Percentiles rank a stretch among this genome's conserved stretches.
These are phyloP conservation scores for Peronospora destructor DNA, from an alignment of 352 stramenopile genomes.

Conservation along the genomic window DNA sequence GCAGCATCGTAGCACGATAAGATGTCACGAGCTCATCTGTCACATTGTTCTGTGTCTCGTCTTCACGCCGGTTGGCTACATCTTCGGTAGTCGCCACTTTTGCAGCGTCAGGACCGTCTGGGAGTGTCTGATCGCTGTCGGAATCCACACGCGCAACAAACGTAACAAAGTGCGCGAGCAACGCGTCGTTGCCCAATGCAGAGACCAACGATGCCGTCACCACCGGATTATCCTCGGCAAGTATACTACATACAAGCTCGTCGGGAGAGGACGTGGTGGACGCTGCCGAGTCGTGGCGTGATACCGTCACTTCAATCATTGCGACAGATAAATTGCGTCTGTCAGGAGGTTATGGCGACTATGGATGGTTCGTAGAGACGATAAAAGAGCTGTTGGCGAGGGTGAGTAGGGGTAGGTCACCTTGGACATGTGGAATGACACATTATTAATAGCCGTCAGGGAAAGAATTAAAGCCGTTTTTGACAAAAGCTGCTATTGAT, in stretches of 20 bases:
- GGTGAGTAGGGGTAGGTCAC: no score
- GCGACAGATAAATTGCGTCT: neutral
- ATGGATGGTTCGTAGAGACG: conserved; percentile 2
- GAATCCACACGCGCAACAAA: conserved; percentile 61
- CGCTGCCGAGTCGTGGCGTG: conserved; percentile 22
- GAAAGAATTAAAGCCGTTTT: no score
- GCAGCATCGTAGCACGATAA: conserved; percentile 85
- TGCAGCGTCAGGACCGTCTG: conserved; percentile 37
- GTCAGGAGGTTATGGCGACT: conserved; percentile 7
- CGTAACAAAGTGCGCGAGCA: conserved; percentile 45
- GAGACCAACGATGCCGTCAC: conserved; percentile 56
- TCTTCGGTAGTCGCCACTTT: conserved; percentile 20
- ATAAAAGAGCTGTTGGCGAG: no score
- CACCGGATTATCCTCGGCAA: conserved; percentile 42
- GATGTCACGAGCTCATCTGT: conserved; percentile 62
- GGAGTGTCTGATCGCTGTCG: conserved; percentile 17
- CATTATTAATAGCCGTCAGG: no score
- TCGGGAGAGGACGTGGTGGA: conserved; percentile 18
- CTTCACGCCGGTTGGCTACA: conserved; percentile 12
- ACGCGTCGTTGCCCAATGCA: conserved; percentile 52
- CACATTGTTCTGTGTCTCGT: conserved; percentile 35
- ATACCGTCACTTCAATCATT: conserved; percentile 36
- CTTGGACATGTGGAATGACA: no score
- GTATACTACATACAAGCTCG: conserved; percentile 38
- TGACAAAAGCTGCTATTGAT: no score